A percentile compares a stretch with the other conserved stretches of the same genome.
Evolutionary conservation across 1,284 basidiomycete genomes (phyloP).

Genomic region (Ganoderma lingzhi): DNA sequence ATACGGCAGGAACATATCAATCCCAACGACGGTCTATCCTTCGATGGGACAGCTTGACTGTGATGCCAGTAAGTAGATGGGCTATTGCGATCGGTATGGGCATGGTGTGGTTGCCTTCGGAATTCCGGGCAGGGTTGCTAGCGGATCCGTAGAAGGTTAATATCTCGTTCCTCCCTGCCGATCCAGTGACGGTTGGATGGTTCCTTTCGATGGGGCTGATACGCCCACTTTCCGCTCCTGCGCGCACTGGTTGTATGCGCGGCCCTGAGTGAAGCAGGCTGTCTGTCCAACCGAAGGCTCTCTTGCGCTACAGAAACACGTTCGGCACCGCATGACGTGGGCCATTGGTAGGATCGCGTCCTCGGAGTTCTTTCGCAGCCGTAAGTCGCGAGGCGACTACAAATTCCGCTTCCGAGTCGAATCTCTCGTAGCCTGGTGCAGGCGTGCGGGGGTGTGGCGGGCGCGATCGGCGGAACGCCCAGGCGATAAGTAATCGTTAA

Average conservation of each 20-base stretch:
- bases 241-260: background rate
- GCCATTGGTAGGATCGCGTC: background rate
- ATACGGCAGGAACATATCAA: background rate
- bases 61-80: background rate
- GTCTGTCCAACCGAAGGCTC: background rate
- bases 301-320: background rate
- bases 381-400: background rate
- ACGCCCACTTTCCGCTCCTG: background rate
- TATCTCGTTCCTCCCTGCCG: constrained; percentile 17
- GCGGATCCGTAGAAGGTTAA: constrained; percentile 21
- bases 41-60: constrained; percentile 11
- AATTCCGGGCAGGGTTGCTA: background rate
- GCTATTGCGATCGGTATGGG: constrained; percentile 13
- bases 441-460: background rate
- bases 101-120: constrained; percentile 14
- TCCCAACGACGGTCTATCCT: constrained; percentile 11
- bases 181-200: constrained; percentile 4
- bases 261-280: background rate
- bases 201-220: constrained; percentile 7
- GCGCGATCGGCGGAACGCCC: constrained; percentile 2
- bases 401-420: background rate
- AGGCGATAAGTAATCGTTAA: constrained; percentile 23
- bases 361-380: background rate
- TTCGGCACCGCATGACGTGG: constrained; percentile 7
- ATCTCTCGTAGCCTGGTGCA: background rate